Conservation (phyloP, 148 eudicot genomes). For the Camellia granthamiana region DNA sequence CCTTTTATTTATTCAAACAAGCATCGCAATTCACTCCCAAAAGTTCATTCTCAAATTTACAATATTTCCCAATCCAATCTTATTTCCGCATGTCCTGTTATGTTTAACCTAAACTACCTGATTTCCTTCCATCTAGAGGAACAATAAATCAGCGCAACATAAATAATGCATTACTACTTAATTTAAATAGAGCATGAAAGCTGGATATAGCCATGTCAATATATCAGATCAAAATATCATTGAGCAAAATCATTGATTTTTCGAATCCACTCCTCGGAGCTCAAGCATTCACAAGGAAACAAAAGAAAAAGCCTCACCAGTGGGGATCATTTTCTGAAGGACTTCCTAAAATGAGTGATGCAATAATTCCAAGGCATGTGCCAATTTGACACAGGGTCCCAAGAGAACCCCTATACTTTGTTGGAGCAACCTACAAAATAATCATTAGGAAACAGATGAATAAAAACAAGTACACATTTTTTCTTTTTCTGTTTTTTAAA, state of each 20-base stretch:
- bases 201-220: background rate
- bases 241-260: background rate
- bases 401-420: constrained; percentile 76
- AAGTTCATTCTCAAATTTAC: background rate
- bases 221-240: background rate
- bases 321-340: constrained; percentile 69
- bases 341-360: constrained; percentile 59
- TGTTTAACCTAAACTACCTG: too few relatives aligned
- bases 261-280: background rate
- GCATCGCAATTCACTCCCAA: too few relatives aligned
- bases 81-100: background rate
- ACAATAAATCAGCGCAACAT: too few relatives aligned
- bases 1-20: too few relatives aligned
- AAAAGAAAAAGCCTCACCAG: constrained; percentile 44
- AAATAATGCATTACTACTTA: background rate
- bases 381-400: constrained; percentile 80
- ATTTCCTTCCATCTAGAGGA: too few relatives aligned
- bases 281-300: background rate
- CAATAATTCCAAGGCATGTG: constrained; percentile 80
- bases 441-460: background rate
- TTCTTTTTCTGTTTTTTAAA: too few relatives aligned
- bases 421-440: constrained; percentile 64
- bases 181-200: background rate
- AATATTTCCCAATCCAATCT: background rate
- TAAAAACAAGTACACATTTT: too few relatives aligned